Conservation (phyloP, 108 stramenopile species). For the Nannochloropsis gaditana region DNA sequence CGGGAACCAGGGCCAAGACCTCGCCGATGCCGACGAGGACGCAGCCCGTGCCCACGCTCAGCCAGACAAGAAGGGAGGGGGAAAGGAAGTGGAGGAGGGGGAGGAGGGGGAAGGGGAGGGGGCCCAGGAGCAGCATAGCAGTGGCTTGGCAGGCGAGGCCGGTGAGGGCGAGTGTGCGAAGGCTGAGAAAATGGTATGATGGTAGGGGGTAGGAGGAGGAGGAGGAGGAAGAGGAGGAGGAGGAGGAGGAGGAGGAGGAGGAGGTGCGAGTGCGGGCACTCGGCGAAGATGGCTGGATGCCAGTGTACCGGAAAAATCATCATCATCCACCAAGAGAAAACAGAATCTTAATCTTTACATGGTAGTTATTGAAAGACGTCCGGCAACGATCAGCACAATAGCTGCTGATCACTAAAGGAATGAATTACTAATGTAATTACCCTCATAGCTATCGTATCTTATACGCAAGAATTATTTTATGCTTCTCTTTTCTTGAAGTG, state of each 20-base stretch:
- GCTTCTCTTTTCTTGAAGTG: too few species aligned
- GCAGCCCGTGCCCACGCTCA: not conserved
- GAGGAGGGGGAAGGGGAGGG: not conserved
- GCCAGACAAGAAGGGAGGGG: not conserved
- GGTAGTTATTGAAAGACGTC: constrained; percentile 31
- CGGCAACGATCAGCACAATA: not conserved
- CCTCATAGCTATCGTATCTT: too few species aligned
- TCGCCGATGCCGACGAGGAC: not conserved
- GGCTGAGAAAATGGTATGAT: not conserved
- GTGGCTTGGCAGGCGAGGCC: not conserved
- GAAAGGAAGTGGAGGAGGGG: not conserved
- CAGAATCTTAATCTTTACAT: constrained; percentile 54
- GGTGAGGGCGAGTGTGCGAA: not conserved
- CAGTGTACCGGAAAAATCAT: not conserved
- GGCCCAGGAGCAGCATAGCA: not conserved
- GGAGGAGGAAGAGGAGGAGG: not conserved
- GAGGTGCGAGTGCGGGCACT: not conserved
- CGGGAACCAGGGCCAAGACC: not conserved
- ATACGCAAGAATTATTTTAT: too few species aligned
- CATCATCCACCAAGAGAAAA: not conserved
- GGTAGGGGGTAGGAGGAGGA: not conserved
- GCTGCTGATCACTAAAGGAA: not conserved
- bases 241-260: not conserved
- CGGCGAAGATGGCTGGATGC: not conserved
- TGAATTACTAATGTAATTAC: too few species aligned